Conservation (phyloP, 1,284 basidiomycete genomes). For the Trichosporon sp. region DNA sequence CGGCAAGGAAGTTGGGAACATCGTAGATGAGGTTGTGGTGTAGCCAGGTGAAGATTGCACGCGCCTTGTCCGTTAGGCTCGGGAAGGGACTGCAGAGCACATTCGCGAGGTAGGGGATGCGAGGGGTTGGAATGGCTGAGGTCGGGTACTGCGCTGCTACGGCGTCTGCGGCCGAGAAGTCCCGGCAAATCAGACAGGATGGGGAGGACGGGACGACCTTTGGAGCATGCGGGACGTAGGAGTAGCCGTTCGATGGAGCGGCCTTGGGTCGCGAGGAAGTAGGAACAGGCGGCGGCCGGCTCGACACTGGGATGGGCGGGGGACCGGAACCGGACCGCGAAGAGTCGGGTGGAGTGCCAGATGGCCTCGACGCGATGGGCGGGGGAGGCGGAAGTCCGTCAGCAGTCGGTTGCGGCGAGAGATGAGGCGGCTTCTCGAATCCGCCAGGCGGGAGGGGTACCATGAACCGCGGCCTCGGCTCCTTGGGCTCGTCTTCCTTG, state of each 20-base stretch:
- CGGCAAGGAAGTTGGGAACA: conserved; percentile 8
- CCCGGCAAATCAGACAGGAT: conserved; percentile 13
- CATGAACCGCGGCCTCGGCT: background rate
- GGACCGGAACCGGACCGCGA: background rate
- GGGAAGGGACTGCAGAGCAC: conserved; percentile 11
- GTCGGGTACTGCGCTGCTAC: conserved; percentile 10
- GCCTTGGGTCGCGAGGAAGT: background rate
- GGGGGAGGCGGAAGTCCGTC: background rate
- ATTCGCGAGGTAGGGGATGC: conserved; percentile 8
- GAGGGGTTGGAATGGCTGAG: background rate
- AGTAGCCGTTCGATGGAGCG: background rate
- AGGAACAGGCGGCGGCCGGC: conserved; percentile 8
- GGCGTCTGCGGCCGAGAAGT: conserved; percentile 10
- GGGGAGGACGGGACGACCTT: background rate
- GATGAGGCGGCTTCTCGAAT: background rate
- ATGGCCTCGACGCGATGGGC: background rate
- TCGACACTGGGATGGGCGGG: background rate
- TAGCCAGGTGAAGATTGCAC: conserved; percentile 19
- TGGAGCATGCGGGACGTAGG: background rate
- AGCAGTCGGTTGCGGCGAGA: background rate
- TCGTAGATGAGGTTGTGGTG: conserved; percentile 20
- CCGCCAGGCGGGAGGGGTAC: background rate
- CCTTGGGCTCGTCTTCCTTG: background rate
- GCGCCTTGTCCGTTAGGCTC: conserved; percentile 12
- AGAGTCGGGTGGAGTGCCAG: background rate